Percentiles rank a stretch among this genome's conserved stretches.
These are phyloP conservation scores for Pugionium cornutum DNA, from an alignment of 345 rosid genomes.

Conservation along the genomic window DNA sequence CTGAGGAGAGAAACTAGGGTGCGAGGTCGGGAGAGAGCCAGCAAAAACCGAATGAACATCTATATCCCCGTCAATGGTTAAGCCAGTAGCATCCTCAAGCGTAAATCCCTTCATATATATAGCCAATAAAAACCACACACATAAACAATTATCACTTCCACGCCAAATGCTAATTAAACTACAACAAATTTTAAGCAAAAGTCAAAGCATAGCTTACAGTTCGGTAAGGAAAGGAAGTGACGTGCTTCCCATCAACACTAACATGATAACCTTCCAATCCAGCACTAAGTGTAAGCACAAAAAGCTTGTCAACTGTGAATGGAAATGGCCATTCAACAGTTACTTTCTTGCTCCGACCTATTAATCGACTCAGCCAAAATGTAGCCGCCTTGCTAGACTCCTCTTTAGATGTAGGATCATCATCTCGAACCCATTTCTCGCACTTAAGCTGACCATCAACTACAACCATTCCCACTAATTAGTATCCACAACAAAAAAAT, in stretches of 20 bases:
- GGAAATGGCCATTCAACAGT: constrained; percentile 79
- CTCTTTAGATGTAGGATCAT: constrained; percentile 54
- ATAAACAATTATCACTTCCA: constrained; percentile 17
- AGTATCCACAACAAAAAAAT: background rate
- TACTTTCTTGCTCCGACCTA: constrained; percentile 64
- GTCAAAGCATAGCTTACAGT: constrained; percentile 52
- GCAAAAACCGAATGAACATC: constrained; percentile 73
- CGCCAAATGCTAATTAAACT: constrained; percentile 14
- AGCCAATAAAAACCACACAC: constrained; percentile 13
- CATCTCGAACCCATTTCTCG: constrained; percentile 87
- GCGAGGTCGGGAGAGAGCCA: constrained; percentile 70
- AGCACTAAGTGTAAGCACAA: constrained; percentile 80
- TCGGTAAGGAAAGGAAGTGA: constrained; percentile 81
- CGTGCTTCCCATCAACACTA: constrained; percentile 82
- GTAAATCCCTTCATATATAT: constrained; percentile 63
- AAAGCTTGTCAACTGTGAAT: constrained; percentile 62
- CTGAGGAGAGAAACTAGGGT: constrained; percentile 77
- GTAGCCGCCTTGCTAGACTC: constrained; percentile 57
- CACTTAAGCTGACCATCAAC: constrained; percentile 86
- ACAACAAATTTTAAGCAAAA: background rate
- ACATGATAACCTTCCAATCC: constrained; percentile 89
- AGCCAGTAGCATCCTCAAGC: constrained; percentile 92
- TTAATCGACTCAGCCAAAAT: constrained; percentile 79
- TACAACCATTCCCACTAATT: constrained; percentile 33
- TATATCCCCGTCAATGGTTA: constrained; percentile 68